Base-by-base conservation (phyloP, 331 rosid species). In the Rhamnella rubrinervis region DNA sequence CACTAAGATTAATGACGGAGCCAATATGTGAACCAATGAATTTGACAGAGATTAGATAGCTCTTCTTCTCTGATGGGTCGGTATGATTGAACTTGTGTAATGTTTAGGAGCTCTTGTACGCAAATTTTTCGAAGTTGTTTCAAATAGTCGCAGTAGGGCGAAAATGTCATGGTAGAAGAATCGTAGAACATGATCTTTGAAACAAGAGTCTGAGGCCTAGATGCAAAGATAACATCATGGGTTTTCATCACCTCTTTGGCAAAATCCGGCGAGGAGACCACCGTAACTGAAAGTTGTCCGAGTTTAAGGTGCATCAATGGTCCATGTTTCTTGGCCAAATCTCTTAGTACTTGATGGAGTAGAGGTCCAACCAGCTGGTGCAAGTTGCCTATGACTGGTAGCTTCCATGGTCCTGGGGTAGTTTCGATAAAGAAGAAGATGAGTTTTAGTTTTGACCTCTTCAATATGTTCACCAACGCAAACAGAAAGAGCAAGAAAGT, bases 101-200 rank as follows among this genome's bases (percentile, higher is more conserved):
- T 12, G 67, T 83, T 80, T 2, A 80, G 61, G 58, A 85, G 83
- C 78, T 80, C 85, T 7, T 60, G 21, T 0, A 44, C 53, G 41
- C 81, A 75, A 4, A 83, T 62, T 39, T 83, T 85, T 16, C 87
- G 41, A 21, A 83, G 58, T 14, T 83, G 81, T 71, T 78, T 83
- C 85, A 80, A 83, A 52, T 85, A 75, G 46, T 77, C 55, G 5
- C 90, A 84, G 57, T 80, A 83, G 0, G 87, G 86, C 23, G 82
- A 47, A 56, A 70, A 80, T 49, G 58, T 47, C 5, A 85, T 63
- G 7, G 2, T 2, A 16, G 72, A 69, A 9, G 31, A 61, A 47
- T 52, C 46, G 38, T 85, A 77, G 40, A 69, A 15, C 51, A 85
- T 1, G 55, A 82, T 68, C 25, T 57, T 56, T 2, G 73, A 0